Base-by-base conservation (phyloP, 371 early-diverging fungal genomes). In the Circinella minor region DNA sequence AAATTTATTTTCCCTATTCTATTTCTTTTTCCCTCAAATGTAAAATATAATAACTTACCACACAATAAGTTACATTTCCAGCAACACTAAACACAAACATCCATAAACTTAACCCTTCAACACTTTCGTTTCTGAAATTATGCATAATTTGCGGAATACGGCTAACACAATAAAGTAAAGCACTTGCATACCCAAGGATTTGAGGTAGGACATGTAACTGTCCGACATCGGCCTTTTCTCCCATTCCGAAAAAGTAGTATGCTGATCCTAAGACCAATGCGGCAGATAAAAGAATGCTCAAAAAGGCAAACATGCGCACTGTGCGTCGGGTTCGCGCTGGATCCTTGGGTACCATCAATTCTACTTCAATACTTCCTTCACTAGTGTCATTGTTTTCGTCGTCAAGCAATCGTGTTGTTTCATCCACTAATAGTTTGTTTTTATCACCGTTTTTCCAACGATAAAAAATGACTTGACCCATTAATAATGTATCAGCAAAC, bases 21-120 rank as follows among this genome's bases (percentile, higher is more conserved):
- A 36, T 61, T 60, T 36, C 14, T 65, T 20, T 55, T 62, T 49
- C 20, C 51, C 55, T 14, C 46, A 46, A 37, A n/a, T 11, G 20
- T 2, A 15, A 54, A 13, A 57, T 27, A 27, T 27, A 27, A 63
- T 13, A 43, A 43, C 77, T 79, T 81, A 82, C 85, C 70, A 81
- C 48, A 55, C 81, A 82, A 65, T 78, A 95, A 5, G 94, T 90
- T 8, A 91, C 64, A 80, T 96, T 96, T 46, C 94, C 95, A 18
- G 91, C 69, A n/a, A 94, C 89, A 55, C 94, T 91, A 79, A 92
- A 91, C 36, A 89, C 67, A 76, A 96, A 96, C 92, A 96, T 92
- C 68, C 81, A 77, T 62, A 94, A 72, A 15, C 91, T 86, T 48
- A 96, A 77, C 0, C 95, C 95, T 67, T 93, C 89, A 6, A 88